Conservation (phyloP, 1,284 basidiomycete genomes). For the Malassezia dermatis region DNA sequence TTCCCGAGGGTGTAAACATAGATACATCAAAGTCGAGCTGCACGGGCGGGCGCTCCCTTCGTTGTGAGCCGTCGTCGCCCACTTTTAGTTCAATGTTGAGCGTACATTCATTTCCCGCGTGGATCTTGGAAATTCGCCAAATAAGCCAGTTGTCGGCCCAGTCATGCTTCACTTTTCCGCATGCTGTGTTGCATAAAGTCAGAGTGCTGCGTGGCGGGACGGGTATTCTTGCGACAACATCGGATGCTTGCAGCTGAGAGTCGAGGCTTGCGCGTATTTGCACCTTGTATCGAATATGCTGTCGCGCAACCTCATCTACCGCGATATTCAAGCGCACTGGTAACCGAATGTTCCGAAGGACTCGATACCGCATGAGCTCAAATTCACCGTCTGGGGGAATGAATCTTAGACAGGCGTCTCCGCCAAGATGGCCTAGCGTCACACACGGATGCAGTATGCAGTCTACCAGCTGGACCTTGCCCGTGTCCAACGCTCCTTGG, state of each 20-base stretch:
- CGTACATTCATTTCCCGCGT: constrained; percentile 81
- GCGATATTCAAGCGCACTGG: constrained; percentile 82
- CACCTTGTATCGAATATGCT: constrained; percentile 80
- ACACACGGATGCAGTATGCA: constrained; percentile 99
- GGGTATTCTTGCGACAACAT: constrained; percentile 83
- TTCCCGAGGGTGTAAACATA: constrained; percentile 92
- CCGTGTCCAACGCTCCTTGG: not conserved
- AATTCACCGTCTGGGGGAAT: constrained; percentile 98
- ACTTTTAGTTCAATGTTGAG: constrained; percentile 72
- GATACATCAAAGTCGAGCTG: constrained; percentile 95
- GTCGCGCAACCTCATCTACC: constrained; percentile 81
- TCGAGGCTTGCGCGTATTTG: constrained; percentile 81
- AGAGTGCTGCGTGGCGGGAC: constrained; percentile 86
- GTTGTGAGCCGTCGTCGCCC: constrained; percentile 69
- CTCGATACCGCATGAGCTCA: constrained; percentile 93
- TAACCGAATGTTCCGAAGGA: constrained; percentile 87
- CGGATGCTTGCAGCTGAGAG: constrained; percentile 81
- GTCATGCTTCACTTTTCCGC: constrained; percentile 93
- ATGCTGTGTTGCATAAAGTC: constrained; percentile 78
- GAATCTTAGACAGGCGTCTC: constrained; percentile 83
- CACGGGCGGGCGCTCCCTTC: constrained; percentile 94
- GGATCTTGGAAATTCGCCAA: constrained; percentile 88
- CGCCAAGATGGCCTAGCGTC: constrained; percentile 82
- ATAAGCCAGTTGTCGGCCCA: constrained; percentile 88
- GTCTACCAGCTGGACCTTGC: constrained; percentile 68